A percentile compares a stretch with the other conserved stretches of the same genome.
Conservation (phyloP, 2,329 filamentous ascomycete species). For the Drechslerella dactyloides region DNA sequence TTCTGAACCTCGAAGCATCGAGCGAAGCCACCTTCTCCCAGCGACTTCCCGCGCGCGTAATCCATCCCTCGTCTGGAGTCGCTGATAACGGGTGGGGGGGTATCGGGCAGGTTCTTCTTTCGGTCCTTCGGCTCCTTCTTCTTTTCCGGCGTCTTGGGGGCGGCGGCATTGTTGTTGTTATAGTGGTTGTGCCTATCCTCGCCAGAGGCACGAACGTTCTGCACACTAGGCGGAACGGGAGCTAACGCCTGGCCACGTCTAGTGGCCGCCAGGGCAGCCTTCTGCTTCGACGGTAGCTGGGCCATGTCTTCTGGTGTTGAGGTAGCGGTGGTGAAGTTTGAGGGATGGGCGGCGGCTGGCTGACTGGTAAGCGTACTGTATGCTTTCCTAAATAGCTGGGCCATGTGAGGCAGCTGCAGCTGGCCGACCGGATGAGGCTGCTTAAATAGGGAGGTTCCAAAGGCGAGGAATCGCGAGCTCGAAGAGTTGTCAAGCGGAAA, state of each 20-base stretch:
- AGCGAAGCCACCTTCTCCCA: conserved; percentile 55
- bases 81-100: conserved; percentile 53
- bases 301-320: conserved; percentile 35
- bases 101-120: conserved; percentile 54
- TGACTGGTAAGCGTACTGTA: conserved; percentile 31
- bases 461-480: background rate
- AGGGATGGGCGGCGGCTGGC: conserved; percentile 1
- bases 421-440: background rate
- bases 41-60: conserved; percentile 53
- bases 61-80: conserved; percentile 53
- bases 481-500: background rate
- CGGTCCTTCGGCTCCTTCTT: conserved; percentile 53
- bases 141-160: conserved; percentile 52
- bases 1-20: conserved; percentile 55
- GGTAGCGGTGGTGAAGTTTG: conserved; percentile 11
- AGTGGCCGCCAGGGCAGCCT: conserved; percentile 48
- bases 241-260: conserved; percentile 49
- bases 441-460: conserved; percentile 10
- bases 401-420: conserved; percentile 14
- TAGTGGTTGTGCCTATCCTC: conserved; percentile 33
- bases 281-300: conserved; percentile 46
- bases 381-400: conserved; percentile 33
- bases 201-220: conserved; percentile 39
- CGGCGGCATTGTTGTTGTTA: conserved; percentile 10
- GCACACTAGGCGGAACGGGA: conserved; percentile 44